Conservation (phyloP, 2,329 filamentous ascomycete species). For the Trichoderma citrinoviride region DNA sequence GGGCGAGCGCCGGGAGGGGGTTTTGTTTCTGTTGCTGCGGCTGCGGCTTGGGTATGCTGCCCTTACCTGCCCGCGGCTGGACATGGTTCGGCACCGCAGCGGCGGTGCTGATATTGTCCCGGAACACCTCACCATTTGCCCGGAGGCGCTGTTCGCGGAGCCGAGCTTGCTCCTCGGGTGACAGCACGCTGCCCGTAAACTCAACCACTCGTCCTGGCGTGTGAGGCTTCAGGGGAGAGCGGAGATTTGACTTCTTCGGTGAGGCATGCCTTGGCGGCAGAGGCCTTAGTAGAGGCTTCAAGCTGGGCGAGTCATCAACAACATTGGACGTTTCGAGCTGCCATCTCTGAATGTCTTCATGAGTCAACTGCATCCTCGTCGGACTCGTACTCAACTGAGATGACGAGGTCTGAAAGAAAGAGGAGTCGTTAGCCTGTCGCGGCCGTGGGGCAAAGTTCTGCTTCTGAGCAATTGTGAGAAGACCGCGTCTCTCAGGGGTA, state of each 20-base stretch:
- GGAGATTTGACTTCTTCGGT: conserved; percentile 55
- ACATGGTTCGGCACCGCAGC: conserved; percentile 7
- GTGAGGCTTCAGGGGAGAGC: conserved; percentile 56
- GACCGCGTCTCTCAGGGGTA: conserved; percentile 35
- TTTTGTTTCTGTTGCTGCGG: neutral
- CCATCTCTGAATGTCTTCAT: conserved; percentile 43
- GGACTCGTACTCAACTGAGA: conserved; percentile 33
- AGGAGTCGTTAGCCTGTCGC: conserved; percentile 34
- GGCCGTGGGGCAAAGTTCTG: conserved; percentile 48
- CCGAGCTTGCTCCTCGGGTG: conserved; percentile 43
- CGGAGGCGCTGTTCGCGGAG: conserved; percentile 33
- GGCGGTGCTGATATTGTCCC: neutral
- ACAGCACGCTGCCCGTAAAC: conserved; percentile 52
- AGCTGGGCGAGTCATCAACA: conserved; percentile 39
- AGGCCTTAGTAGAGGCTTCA: conserved; percentile 45
- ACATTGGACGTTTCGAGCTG: conserved; percentile 41
- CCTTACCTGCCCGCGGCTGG: conserved; percentile 25
- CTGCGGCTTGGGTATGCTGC: conserved; percentile 22
- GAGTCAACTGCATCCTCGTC: conserved; percentile 43
- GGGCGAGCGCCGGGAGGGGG: neutral
- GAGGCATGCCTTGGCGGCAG: conserved; percentile 52
- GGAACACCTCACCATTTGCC: conserved; percentile 27
- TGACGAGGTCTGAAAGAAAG: conserved; percentile 41
- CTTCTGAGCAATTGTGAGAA: conserved; percentile 45
- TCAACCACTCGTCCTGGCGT: conserved; percentile 59